These are phyloP conservation scores for Picea glauca DNA, from an alignment of 75 land plant genomes.

Conservation along the genomic window DNA sequence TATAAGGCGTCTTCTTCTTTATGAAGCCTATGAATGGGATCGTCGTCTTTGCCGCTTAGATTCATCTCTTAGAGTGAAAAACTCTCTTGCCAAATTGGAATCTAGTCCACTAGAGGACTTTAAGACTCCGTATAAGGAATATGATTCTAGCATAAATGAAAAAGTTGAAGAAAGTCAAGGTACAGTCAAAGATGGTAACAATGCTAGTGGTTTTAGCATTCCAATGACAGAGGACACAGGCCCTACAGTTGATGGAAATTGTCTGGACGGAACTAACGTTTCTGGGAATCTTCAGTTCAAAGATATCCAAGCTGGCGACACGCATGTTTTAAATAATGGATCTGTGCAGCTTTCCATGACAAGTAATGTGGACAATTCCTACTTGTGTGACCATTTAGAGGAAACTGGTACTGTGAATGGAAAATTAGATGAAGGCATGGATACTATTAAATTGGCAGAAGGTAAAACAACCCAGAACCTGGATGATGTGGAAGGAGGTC, in stretches of 20 bases:
- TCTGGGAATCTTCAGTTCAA: not conserved
- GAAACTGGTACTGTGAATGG: not conserved
- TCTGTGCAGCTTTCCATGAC: not conserved
- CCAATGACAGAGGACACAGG: not conserved
- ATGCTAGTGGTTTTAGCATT: not conserved
- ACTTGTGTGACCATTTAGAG: not conserved
- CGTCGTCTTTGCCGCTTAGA: conserved; percentile 27
- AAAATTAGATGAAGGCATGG: conserved; percentile 3
- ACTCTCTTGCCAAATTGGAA: not conserved
- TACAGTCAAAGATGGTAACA: not conserved
- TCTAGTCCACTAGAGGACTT: conserved; percentile 2
- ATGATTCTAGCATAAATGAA: not conserved
- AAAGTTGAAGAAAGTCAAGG: not conserved
- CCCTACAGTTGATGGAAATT: not conserved
- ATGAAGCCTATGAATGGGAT: conserved; percentile 53
- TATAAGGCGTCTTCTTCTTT: conserved; percentile 34
- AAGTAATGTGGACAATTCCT: not conserved
- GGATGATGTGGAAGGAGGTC: conserved; percentile 2
- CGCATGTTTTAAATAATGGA: not conserved
- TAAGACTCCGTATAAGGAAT: not conserved
- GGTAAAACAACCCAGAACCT: conserved; percentile 5
- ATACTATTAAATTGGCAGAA: not conserved
- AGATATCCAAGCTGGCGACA: not conserved
- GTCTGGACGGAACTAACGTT: not conserved
- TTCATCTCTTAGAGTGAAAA: conserved; percentile 24